These are phyloP conservation scores for Chaetomiaceae sp. DNA, from an alignment of 2,329 filamentous ascomycete genomes.

Conservation along the genomic window DNA sequence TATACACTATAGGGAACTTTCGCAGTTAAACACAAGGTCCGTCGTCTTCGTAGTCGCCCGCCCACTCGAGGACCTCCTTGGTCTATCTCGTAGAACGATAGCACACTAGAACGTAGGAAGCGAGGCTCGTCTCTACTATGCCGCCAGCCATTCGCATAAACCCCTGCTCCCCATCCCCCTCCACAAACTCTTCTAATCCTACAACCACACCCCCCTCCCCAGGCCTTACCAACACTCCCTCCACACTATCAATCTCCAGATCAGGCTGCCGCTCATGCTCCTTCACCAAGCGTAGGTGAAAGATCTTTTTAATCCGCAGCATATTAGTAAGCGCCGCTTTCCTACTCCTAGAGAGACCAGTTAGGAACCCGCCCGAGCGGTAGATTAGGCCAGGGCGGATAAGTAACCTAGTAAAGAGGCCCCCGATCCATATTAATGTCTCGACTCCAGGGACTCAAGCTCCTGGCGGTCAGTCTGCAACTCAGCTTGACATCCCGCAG, in stretches of 20 bases:
- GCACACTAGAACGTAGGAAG: no score
- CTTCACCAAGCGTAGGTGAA: conserved; percentile 45
- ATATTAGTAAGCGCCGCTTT: conserved; percentile 34
- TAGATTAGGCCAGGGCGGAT: conserved; percentile 41
- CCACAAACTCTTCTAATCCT: conserved; percentile 38
- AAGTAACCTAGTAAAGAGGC: conserved; percentile 34
- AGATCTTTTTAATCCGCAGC: conserved; percentile 39
- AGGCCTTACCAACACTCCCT: conserved; percentile 40
- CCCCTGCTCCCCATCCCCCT: conserved; percentile 40
- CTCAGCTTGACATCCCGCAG: no score
- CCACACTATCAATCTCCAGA: conserved; percentile 38
- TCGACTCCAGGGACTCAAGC: no score
- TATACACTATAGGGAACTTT: no score
- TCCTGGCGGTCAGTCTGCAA: no score
- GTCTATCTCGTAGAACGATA: no score
- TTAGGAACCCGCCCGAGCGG: conserved; percentile 42
- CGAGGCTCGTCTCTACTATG: no score
- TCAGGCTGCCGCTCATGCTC: conserved; percentile 43
- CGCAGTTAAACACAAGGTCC: no score
- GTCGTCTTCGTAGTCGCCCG: no score
- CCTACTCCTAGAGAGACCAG: conserved; percentile 30
- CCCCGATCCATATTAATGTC: no score
- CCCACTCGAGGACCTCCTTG: no score
- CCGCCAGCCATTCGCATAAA: conserved; percentile 43
- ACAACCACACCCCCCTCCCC: conserved; percentile 35